Base-by-base conservation (phyloP, 2,329 filamentous ascomycete genomes). In the Diaporthe vexans region DNA sequence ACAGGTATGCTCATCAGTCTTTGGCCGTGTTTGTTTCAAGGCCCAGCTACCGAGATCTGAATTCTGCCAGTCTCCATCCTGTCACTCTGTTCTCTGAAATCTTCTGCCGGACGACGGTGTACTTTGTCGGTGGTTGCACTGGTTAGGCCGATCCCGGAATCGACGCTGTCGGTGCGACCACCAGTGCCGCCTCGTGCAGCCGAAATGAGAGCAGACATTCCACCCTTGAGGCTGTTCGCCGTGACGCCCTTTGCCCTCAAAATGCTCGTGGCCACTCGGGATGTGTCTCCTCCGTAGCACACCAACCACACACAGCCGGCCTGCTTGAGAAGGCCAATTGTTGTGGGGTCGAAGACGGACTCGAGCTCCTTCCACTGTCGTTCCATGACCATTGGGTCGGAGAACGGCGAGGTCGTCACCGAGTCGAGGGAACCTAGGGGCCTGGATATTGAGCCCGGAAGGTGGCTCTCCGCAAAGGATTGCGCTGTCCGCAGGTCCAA, bases 191-290 rank as follows among this genome's bases (percentile, higher is more conserved):
- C 24, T 4, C 9, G 19, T n/a, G 19, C 26, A 46, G 43, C 26
- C 2, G 40, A n/a, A 3, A 48, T 17, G 17, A 65, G 48, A n/a
- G 40, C 26, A 26, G n/a, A n/a, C 26, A 48, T 65, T 1, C 59
- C 59, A 7, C 59, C 59, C 5, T 46, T 48, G 40, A 65, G 59
- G 19, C 40, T 65, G 9, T 65, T 65, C 19, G 43, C 59, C 26
- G 17, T n/a, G 10, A 51, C 26, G 1, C 59, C 59, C 13, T 48
- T 65, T 7, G 59, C 59, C n/a, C 43, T 33, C 40, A 65, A 29
- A n/a, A 65, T 11, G 26, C 59, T 48, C 1, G 59, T 65, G 6
- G 59, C 59, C 10, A 65, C 59, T 10, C 59, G 24, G 26, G 59
- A 65, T 1, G 59, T 65, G 15, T 65, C 43, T 8, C 59, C 59